Base-by-base conservation (phyloP, 306 rosid species). In the Quercus engelmannii region DNA sequence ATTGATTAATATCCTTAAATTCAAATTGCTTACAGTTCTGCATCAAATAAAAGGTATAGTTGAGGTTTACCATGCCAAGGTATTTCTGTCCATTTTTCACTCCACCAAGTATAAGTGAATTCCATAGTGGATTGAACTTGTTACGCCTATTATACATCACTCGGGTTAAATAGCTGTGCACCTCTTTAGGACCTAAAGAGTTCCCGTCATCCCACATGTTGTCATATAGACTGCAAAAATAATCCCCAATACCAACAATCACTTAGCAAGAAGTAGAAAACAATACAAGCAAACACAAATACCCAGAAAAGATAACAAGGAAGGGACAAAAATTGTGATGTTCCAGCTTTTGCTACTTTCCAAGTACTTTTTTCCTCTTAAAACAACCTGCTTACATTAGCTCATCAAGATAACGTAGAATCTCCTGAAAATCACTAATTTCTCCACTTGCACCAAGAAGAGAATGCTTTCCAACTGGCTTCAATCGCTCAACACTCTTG, bases 371-470 rank as follows among this genome's bases (percentile, higher is more conserved):
- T 31, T 67, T 49, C 10, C 72, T 67, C 43, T 20, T 46, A 33
- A 67, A 67, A 67, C 52, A 67, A 67, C n/a, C 51, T 23, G 71
- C 90, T 91, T 82, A 92, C 99, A 91, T 88, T 55, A 95, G 98
- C 61, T 95, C 98, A 57, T 92, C 98, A 43, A 95, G 98, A 73
- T 86, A 82, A 57, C 85, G 89, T 56, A 90, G 62, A 46, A 93
- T 82, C 89, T 93, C 95, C 88, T 93, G 99, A 80, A 93, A 95
- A 62, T 95, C 99, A 84, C 99, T 95, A 63, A 95, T 83, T 88
- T 95, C 99, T 72, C 99, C 99, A 51, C 94, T 95, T 62, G 93
- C 99, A 61, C 98, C 98, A 43, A 95, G 91, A 73, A 95, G 92
- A 75, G 97, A 89, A 86, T 93, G 98, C 30, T 95, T 95, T 78